Evolutionary conservation across 1,284 basidiomycete genomes (phyloP).

Genomic region (Marasmius oreades): DNA sequence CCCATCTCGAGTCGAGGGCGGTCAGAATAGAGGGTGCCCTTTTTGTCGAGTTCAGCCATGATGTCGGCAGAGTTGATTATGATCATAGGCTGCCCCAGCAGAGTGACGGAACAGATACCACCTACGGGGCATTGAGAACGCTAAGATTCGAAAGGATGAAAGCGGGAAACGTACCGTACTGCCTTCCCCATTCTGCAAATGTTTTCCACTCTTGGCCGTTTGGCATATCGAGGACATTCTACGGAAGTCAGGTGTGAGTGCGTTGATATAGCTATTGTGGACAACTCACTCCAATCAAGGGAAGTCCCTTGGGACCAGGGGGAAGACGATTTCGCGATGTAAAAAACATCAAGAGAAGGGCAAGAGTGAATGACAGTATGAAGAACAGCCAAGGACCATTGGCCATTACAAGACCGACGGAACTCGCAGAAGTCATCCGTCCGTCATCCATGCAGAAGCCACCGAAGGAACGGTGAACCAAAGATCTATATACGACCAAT

Average conservation of each 20-base stretch:
- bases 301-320: slow-evolving; percentile 21
- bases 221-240: slow-evolving; percentile 21
- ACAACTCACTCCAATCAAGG: slow-evolving; percentile 17
- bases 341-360: slow-evolving; percentile 3
- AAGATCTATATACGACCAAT: too few species aligned
- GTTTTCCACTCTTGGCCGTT: slow-evolving; percentile 18
- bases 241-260: neutral
- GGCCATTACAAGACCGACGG: too few species aligned
- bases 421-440: too few species aligned
- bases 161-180: slow-evolving; percentile 20
- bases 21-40: slow-evolving; percentile 34
- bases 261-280: too few species aligned
- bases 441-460: too few species aligned
- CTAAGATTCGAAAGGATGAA: neutral
- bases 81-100: slow-evolving; percentile 29
- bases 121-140: slow-evolving; percentile 1
- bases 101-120: slow-evolving; percentile 17
- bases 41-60: slow-evolving; percentile 32
- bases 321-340: slow-evolving; percentile 12
- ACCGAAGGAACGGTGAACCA: too few species aligned
- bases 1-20: slow-evolving; percentile 28
- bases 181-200: slow-evolving; percentile 21
- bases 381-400: neutral
- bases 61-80: slow-evolving; percentile 28
- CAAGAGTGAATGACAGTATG: neutral